phyloP scores from a whole-genome alignment of 805 yeast genomes.

The Cyberlindnera misumaiensis region DNA sequence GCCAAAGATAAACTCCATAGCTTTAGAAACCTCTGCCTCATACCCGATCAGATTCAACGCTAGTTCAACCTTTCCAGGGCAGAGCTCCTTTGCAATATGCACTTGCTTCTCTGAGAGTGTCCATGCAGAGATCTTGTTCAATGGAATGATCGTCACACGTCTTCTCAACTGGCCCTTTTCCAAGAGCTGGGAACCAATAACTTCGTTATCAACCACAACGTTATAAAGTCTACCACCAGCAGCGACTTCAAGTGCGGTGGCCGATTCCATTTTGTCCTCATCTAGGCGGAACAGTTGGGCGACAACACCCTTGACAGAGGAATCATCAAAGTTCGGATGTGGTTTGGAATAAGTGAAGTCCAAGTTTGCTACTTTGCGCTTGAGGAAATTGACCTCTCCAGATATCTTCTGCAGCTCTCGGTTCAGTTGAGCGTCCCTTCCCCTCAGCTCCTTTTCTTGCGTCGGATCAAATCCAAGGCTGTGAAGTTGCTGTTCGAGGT shows the following conservation, averaged over 20 bases:
- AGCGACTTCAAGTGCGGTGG: slow-evolving; percentile 84
- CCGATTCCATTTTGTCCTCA: slow-evolving; percentile 48
- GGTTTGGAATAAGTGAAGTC: slow-evolving; percentile 74
- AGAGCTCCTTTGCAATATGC: slow-evolving; percentile 60
- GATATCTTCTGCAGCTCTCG: slow-evolving; percentile 37
- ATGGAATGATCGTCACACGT: slow-evolving; percentile 86
- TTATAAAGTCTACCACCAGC: slow-evolving; percentile 91
- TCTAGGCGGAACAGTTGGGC: slow-evolving; percentile 73
- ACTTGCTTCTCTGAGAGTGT: slow-evolving; percentile 46
- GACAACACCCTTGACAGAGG: slow-evolving; percentile 78
- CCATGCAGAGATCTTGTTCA: slow-evolving; percentile 72
- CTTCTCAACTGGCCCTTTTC: slow-evolving; percentile 72
- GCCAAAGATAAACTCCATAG: slow-evolving; percentile 92
- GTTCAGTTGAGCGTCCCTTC: slow-evolving; percentile 37
- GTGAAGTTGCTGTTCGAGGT: slow-evolving; percentile 36
- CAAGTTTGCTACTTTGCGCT: slow-evolving; percentile 60
- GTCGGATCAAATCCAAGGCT: slow-evolving; percentile 53
- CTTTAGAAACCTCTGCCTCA: slow-evolving; percentile 61
- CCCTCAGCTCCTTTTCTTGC: slow-evolving; percentile 36
- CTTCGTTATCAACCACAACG: slow-evolving; percentile 85
- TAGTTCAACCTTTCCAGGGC: slow-evolving; percentile 83
- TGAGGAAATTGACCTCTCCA: slow-evolving; percentile 46
- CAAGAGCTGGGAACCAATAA: slow-evolving; percentile 73
- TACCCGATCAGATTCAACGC: slow-evolving; percentile 78
- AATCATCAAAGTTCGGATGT: slow-evolving; percentile 46